Evolutionary conservation across 768 basidiomycete species (phyloP).

Genomic region (Tylopilus vinaceipallidus): DNA sequence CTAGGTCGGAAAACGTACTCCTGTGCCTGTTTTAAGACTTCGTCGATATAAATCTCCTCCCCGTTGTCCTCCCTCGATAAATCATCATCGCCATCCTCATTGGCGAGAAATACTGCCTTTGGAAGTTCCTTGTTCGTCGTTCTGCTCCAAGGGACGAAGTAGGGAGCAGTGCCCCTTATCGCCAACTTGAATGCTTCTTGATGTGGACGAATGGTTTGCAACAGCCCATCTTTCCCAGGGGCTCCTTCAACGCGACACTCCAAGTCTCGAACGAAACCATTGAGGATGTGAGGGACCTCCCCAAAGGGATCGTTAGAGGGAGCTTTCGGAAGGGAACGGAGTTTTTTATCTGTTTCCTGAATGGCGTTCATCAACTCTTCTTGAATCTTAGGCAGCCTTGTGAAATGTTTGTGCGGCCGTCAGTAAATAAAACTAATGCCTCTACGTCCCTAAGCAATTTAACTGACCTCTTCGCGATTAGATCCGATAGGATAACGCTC

Average conservation of each 20-base stretch:
- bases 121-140: constrained; percentile 3
- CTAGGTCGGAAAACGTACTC: constrained; percentile 40
- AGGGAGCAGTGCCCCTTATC: constrained; percentile 54
- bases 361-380: constrained; percentile 53
- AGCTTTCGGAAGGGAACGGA: constrained; percentile 42
- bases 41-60: constrained; percentile 45
- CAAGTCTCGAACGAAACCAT: constrained; percentile 48
- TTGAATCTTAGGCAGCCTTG: constrained; percentile 61
- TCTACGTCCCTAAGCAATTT: not conserved
- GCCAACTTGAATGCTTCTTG: constrained; percentile 45
- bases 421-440: not conserved
- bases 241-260: constrained; percentile 49
- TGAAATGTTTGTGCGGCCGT: not conserved
- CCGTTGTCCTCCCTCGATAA: too few species aligned
- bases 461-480: constrained; percentile 58
- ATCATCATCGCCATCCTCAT: constrained; percentile 42
- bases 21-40: constrained; percentile 47
- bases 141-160: constrained; percentile 51
- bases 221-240: constrained; percentile 47
- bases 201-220: constrained; percentile 53
- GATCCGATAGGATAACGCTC: constrained; percentile 58
- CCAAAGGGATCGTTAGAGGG: constrained; percentile 55
- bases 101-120: constrained; percentile 32
- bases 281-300: constrained; percentile 51
- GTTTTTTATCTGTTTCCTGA: constrained; percentile 32